Percentiles rank a stretch among this genome's conserved stretches.
These are phyloP conservation scores for Diaporthe nobilis DNA, from an alignment of 2,329 filamentous ascomycete species.

Conservation along the genomic window DNA sequence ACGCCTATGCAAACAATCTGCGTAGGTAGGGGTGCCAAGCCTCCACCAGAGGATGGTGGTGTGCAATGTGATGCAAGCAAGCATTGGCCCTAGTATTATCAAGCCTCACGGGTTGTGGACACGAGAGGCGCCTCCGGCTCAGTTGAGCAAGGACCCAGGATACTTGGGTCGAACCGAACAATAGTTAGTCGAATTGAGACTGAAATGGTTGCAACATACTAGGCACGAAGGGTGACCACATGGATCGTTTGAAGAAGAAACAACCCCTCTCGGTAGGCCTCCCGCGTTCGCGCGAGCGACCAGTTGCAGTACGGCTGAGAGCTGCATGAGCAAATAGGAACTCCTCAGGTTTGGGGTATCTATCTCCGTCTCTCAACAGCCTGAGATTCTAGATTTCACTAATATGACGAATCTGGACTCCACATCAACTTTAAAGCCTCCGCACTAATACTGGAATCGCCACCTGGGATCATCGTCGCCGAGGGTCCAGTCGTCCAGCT, in stretches of 20 bases:
- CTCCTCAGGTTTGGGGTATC: not conserved
- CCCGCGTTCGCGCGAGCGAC: not conserved
- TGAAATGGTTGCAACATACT: not conserved
- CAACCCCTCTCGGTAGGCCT: not conserved
- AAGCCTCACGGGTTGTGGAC: not conserved
- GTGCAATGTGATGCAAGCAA: not conserved
- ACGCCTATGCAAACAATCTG: not conserved
- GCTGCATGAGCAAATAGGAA: not conserved
- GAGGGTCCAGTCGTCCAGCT: slow-evolving; percentile 65
- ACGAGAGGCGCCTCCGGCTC: not conserved
- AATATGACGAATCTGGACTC: not conserved
- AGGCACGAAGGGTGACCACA: not conserved
- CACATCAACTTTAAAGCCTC: not conserved
- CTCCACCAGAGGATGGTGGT: not conserved
- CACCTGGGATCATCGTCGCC: slow-evolving; percentile 76
- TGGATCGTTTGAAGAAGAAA: not conserved
- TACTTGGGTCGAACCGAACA: not conserved
- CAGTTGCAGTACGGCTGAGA: not conserved
- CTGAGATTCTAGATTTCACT: not conserved
- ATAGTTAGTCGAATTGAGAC: too few relatives aligned
- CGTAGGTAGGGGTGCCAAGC: not conserved
- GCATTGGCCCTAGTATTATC: not conserved
- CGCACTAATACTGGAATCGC: slow-evolving; percentile 71
- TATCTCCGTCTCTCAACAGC: not conserved
- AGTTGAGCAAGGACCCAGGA: not conserved